Percentiles rank a stretch among this genome's conserved stretches.
phyloP scores from a whole-genome alignment of 2,329 filamentous ascomycete species.

The Botrytis cinerea region DNA sequence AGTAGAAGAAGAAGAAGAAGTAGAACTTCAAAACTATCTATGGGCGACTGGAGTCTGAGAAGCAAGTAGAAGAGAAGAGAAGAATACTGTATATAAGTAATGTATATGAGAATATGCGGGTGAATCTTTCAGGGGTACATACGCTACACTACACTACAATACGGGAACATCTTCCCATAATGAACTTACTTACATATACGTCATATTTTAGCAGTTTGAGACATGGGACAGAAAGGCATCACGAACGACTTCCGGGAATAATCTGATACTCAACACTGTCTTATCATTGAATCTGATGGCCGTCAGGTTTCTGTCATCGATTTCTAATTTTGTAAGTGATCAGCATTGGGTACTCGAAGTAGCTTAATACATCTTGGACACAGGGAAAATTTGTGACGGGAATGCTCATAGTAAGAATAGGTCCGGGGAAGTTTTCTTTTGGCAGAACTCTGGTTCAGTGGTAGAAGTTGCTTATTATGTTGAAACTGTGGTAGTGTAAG shows the following conservation, averaged over 20 bases:
- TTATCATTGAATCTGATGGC: background rate
- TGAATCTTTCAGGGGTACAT: background rate
- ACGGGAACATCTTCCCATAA: background rate
- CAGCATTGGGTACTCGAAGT: background rate
- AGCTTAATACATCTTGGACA: background rate
- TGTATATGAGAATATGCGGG: background rate
- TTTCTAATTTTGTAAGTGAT: background rate
- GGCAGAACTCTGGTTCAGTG: background rate
- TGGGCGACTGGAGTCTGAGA: background rate
- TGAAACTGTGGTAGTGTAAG: background rate
- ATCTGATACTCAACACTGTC: background rate
- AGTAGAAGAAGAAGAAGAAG: background rate
- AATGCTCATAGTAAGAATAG: background rate
- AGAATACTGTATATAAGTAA: background rate
- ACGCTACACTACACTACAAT: too few relatives aligned
- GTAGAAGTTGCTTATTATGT: background rate
- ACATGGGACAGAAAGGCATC: background rate
- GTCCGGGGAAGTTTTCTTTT: background rate
- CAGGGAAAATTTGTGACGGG: background rate
- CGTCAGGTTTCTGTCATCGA: background rate
- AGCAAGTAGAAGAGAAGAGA: background rate
- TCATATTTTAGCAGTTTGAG: background rate
- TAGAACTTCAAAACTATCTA: background rate
- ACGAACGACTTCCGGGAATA: background rate
- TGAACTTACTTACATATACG: background rate